Evolutionary conservation across 2,329 filamentous ascomycete species (phyloP).

Genomic region (Fusarium sp.): DNA sequence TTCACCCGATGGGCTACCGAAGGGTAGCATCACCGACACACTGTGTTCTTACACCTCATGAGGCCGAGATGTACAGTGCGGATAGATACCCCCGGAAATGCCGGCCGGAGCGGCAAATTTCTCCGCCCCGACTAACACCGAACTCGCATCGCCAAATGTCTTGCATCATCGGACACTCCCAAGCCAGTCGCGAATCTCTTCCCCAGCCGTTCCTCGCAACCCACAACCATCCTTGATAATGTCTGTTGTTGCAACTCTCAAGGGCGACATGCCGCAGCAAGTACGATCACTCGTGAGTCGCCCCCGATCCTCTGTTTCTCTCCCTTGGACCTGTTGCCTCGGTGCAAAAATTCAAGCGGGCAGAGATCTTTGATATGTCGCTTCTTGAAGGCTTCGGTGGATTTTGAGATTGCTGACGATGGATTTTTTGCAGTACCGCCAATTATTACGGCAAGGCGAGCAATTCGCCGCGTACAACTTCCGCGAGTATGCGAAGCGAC

Average conservation of each 20-base stretch:
- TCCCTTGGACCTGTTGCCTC: background rate
- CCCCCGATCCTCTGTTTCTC: slow-evolving; percentile 10
- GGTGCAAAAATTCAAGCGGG: slow-evolving; percentile 20
- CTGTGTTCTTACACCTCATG: background rate
- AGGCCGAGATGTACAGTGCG: background rate
- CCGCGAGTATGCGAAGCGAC: slow-evolving; percentile 92
- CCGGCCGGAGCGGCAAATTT: slow-evolving; percentile 48
- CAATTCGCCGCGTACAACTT: slow-evolving; percentile 98
- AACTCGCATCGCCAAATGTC: slow-evolving; percentile 40
- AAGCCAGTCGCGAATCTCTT: slow-evolving; percentile 38
- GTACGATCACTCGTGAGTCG: slow-evolving; percentile 67
- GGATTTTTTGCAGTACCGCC: slow-evolving; percentile 78
- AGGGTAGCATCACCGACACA: fast-evolving
- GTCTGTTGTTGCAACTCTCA: slow-evolving; percentile 54
- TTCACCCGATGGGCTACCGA: slow-evolving; percentile 11
- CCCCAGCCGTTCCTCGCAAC: slow-evolving; percentile 18
- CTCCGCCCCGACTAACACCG: slow-evolving; percentile 52
- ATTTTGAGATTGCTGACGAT: slow-evolving; percentile 26
- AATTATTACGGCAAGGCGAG: slow-evolving; percentile 84
- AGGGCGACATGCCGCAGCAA: slow-evolving; percentile 68
- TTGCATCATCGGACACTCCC: slow-evolving; percentile 45
- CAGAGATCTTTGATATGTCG: slow-evolving; percentile 15
- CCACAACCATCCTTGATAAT: slow-evolving; percentile 50
- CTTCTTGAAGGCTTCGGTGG: background rate
- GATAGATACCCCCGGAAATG: background rate